Evolutionary conservation across 2,329 filamentous ascomycete genomes (phyloP).

Genomic region (Exutisphaerella laricina): DNA sequence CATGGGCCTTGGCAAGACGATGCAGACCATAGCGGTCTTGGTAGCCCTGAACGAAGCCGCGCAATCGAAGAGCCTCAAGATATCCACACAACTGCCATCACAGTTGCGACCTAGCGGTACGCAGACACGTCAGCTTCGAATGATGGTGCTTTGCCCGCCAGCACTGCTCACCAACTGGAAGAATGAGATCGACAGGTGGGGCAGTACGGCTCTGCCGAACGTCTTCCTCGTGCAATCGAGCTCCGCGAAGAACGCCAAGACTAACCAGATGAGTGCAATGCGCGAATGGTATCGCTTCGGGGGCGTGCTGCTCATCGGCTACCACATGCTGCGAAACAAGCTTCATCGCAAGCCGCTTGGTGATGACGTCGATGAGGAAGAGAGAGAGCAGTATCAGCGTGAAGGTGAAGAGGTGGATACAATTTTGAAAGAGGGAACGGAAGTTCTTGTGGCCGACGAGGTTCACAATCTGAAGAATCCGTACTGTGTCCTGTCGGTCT

Average conservation of each 20-base stretch:
- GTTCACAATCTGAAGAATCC: conserved; percentile 73
- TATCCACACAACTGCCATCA: conserved; percentile 63
- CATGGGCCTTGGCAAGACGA: conserved; percentile 89
- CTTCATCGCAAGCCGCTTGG: conserved; percentile 25
- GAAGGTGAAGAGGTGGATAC: conserved; percentile 47
- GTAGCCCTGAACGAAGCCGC: conserved; percentile 65
- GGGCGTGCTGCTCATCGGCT: conserved; percentile 73
- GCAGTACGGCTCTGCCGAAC: conserved; percentile 48
- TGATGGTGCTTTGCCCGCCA: conserved; percentile 70
- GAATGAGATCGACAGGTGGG: conserved; percentile 70
- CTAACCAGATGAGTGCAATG: conserved; percentile 44
- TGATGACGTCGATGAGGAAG: conserved; percentile 35
- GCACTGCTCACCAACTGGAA: conserved; percentile 75
- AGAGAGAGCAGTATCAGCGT: conserved; percentile 70
- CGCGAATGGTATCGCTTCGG: conserved; percentile 57
- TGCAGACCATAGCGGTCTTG: conserved; percentile 80
- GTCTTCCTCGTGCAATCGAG: conserved; percentile 52
- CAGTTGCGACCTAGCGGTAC: conserved; percentile 43
- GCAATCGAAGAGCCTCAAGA: conserved; percentile 50
- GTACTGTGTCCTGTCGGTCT: conserved; percentile 46
- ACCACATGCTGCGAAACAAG: conserved; percentile 57
- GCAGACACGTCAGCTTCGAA: conserved; percentile 48
- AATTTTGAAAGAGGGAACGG: conserved; percentile 56
- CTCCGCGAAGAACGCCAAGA: conserved; percentile 18
- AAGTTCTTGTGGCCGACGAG: conserved; percentile 77